These are phyloP conservation scores for Tetrapisispora pingtungensis DNA, from an alignment of 805 yeast species.

Conservation along the genomic window DNA sequence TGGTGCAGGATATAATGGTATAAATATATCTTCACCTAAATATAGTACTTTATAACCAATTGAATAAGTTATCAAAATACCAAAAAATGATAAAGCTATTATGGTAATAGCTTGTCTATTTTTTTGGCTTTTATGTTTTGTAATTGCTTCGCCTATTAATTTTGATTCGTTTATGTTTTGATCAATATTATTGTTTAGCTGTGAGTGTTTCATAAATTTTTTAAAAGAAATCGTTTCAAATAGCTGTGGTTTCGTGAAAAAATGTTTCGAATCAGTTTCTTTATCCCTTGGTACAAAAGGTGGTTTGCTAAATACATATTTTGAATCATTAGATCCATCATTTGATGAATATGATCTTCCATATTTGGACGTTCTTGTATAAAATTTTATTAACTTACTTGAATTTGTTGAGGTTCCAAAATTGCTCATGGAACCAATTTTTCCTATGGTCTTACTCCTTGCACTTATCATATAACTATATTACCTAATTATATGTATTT, in stretches of 20 bases:
- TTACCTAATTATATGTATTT: too few species aligned
- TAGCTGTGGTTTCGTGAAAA: slow-evolving; percentile 14
- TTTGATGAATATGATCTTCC: not conserved
- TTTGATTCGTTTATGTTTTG: not conserved
- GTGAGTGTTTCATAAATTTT: not conserved
- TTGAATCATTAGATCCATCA: slow-evolving; percentile 1
- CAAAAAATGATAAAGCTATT: slow-evolving; percentile 10
- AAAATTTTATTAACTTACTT: not conserved
- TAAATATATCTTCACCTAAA: slow-evolving; percentile 16
- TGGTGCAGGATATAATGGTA: slow-evolving; percentile 20
- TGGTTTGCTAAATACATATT: slow-evolving; percentile 16
- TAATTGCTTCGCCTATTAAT: slow-evolving; percentile 15
- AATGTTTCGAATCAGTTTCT: slow-evolving; percentile 14
- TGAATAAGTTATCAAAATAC: slow-evolving; percentile 20
- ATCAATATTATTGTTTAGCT: not conserved
- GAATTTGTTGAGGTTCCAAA: too few species aligned
- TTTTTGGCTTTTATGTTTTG: slow-evolving; percentile 12
- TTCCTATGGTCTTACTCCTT: not conserved
- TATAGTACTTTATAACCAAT: slow-evolving; percentile 23
- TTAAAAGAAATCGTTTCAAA: not conserved
- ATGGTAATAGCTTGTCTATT: slow-evolving; percentile 11
- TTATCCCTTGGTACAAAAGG: slow-evolving; percentile 2
- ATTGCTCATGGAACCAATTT: too few species aligned
- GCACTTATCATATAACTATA: not conserved
- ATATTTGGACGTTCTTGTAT: not conserved